These are phyloP conservation scores for Volvariella volvacea DNA, from an alignment of 1,284 basidiomycete genomes.

Conservation along the genomic window DNA sequence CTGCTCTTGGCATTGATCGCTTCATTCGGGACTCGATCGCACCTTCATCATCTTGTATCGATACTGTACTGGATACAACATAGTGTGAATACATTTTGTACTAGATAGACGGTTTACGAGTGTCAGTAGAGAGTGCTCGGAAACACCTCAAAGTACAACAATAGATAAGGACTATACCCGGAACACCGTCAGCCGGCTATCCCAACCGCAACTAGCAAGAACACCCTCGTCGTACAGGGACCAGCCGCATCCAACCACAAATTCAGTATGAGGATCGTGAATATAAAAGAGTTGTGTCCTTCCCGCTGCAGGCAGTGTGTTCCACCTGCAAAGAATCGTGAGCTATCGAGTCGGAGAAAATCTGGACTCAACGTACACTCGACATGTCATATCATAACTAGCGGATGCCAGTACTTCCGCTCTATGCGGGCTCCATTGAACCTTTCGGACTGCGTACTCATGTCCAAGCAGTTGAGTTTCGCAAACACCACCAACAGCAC, in stretches of 20 bases:
- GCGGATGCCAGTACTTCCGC: constrained; percentile 76
- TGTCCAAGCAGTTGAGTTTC: constrained; percentile 69
- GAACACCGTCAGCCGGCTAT: constrained; percentile 78
- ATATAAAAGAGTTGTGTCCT: constrained; percentile 57
- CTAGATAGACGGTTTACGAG: too few relatives aligned
- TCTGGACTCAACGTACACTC: constrained; percentile 58
- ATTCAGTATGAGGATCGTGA: constrained; percentile 89
- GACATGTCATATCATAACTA: constrained; percentile 95
- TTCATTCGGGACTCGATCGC: too few relatives aligned
- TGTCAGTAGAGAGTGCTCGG: too few relatives aligned
- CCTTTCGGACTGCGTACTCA: constrained; percentile 75
- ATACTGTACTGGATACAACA: too few relatives aligned
- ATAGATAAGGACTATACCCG: constrained; percentile 35
- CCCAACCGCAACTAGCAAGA: constrained; percentile 88
- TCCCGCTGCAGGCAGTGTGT: constrained; percentile 44
- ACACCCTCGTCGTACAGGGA: constrained; percentile 81
- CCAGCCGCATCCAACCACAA: constrained; percentile 91
- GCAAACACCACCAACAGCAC: constrained; percentile 60
- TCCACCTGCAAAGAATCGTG: constrained; percentile 44
- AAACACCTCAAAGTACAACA: too few relatives aligned
- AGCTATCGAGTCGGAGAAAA: constrained; percentile 2
- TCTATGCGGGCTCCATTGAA: constrained; percentile 71
- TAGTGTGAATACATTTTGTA: too few relatives aligned
- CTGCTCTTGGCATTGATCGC: too few relatives aligned
- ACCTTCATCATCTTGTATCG: too few relatives aligned